Evolutionary conservation across 169 alveolate species (phyloP), one percentile per base, ranked within the genome.

Genomic region (Plasmodium sp.): DNA sequence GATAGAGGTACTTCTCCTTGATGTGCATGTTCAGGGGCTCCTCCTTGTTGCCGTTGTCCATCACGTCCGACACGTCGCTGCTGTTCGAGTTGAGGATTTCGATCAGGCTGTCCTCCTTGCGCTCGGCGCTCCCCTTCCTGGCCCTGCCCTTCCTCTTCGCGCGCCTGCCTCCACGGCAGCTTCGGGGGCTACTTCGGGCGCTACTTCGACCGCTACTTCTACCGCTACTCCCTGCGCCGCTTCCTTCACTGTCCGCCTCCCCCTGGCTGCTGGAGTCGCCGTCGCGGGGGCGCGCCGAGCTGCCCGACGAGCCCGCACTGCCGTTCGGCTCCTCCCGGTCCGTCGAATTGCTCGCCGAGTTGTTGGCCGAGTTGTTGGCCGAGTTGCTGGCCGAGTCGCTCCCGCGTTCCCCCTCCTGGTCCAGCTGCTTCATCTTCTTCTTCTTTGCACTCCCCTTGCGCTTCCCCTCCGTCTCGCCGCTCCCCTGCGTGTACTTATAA

Each of bases 11-110:
- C 51, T 90, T 90, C 51, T 80, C 94, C 36, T 90, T 90, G 34
- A 90, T 41, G 83, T 90, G 82, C 39, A 74, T 31, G 16, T 79
- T 90, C n/a, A 90, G 82, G 33, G 88, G 84, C 67, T 90, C 91
- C 7, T 79, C 83, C 7, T 90, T 81, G 56, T 54, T 41, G 51
- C 74, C 67, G 51, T 90, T 90, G 18, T 90, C 94, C 51, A 80
- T 31, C 10, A 90, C 90, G 33, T 90, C 77, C 3, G 94, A 90
- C 36, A 39, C 39, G 51, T 90, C 90, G 18, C 94, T 90, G 77
- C 94, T 90, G 54, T 79, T 81, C 14, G 94, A 90, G 73, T 90
- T 58, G 27, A 90, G 41, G 34, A 90, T 79, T 14, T 90, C 90
- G 10, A 67, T 73, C 43, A 90, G 74, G 75, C 56, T 90, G 58